phyloP scores from a whole-genome alignment of 2,329 filamentous ascomycete genomes.

The Macrophomina tecta region DNA sequence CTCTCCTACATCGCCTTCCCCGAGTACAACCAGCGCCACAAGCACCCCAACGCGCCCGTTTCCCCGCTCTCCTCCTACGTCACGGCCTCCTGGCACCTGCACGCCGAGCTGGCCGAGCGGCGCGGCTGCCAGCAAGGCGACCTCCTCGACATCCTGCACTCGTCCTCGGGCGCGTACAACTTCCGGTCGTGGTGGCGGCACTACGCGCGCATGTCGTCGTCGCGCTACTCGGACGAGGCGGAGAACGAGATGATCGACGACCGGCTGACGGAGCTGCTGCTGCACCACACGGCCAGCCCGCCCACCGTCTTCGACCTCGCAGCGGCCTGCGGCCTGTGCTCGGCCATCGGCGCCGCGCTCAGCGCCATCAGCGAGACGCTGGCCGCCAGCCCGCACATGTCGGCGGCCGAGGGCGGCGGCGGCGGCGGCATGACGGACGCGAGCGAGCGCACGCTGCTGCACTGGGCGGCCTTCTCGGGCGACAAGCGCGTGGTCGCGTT shows the following conservation, averaged over 20 bases:
- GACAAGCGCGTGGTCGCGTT: background rate
- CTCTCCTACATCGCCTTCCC: slow-evolving; percentile 10
- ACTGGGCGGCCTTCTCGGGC: slow-evolving; percentile 17
- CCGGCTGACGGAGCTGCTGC: slow-evolving; percentile 3
- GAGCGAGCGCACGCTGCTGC: slow-evolving; percentile 3
- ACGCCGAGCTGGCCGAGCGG: slow-evolving; percentile 3
- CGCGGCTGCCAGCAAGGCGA: slow-evolving; percentile 1
- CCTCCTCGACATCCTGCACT: background rate
- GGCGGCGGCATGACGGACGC: slow-evolving; percentile 1
- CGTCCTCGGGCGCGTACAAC: background rate
- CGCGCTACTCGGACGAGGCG: background rate
- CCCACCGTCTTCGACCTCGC: slow-evolving; percentile 12
- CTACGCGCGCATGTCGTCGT: background rate
- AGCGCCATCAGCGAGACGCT: slow-evolving; percentile 1
- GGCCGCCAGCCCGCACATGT: background rate
- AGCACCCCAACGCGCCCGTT: background rate
- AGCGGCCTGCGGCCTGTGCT: slow-evolving; percentile 2
- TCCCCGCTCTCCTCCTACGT: background rate
- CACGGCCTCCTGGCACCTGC: background rate
- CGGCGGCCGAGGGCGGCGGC: background rate
- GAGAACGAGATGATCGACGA: slow-evolving; percentile 3
- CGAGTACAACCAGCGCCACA: background rate
- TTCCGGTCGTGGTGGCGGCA: background rate
- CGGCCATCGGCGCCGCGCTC: background rate
- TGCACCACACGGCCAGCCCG: background rate